phyloP scores from a whole-genome alignment of 148 eudicot species.

The Chenopodium album region DNA sequence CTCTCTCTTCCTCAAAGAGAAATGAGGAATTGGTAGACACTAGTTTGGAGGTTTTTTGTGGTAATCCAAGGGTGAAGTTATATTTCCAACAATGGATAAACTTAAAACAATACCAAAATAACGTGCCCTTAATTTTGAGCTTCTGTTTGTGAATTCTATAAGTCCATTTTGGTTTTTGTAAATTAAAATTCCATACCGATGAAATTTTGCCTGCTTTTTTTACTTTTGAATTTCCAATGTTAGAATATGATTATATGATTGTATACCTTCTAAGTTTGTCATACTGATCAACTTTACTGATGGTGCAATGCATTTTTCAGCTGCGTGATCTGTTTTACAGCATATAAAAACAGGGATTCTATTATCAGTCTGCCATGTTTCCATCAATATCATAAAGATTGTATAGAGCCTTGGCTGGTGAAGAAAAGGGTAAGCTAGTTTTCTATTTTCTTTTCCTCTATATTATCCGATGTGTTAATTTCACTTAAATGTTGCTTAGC shows the following conservation, averaged over 20 bases:
- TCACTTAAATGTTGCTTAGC: not conserved
- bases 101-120: too few relatives aligned
- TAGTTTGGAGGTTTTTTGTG: not conserved
- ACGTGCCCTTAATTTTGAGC: too few relatives aligned
- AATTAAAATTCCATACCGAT: not conserved
- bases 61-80: too few relatives aligned
- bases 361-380: slow-evolving; percentile 67
- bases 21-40: not conserved
- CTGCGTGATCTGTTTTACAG: slow-evolving; percentile 65
- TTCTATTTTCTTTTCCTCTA: not conserved
- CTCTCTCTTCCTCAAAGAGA: not conserved
- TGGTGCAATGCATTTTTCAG: slow-evolving; percentile 37
- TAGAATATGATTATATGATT: not conserved
- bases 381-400: slow-evolving; percentile 73
- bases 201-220: not conserved
- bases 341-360: slow-evolving; percentile 44
- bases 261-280: not conserved
- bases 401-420: slow-evolving; percentile 65
- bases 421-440: slow-evolving; percentile 45
- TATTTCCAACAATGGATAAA: too few relatives aligned
- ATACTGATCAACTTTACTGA: slow-evolving; percentile 13
- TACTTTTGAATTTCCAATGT: not conserved
- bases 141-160: too few relatives aligned
- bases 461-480: not conserved
- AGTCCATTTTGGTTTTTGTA: not conserved